Conservation (phyloP, 352 stramenopile species). For the Pythium guiyangense region DNA sequence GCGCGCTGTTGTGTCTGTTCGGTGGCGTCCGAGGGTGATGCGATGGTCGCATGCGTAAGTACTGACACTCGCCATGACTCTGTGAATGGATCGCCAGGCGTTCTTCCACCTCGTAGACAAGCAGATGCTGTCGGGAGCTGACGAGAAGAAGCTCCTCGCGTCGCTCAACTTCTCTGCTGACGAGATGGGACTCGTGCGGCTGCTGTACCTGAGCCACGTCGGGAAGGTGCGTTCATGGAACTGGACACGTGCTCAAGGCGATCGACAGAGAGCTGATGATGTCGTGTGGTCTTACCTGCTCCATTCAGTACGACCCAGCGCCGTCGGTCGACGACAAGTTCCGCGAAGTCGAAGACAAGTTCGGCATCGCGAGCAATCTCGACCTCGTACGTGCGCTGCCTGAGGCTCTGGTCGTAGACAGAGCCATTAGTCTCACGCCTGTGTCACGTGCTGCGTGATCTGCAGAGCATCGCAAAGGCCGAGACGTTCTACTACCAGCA, state of each 20-base stretch:
- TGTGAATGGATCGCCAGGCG: slow-evolving; percentile 19
- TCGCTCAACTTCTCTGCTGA: slow-evolving; percentile 63
- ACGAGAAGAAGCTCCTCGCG: slow-evolving; percentile 66
- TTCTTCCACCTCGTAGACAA: slow-evolving; percentile 87
- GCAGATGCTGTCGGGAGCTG: slow-evolving; percentile 67
- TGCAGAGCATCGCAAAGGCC: slow-evolving; percentile 67
- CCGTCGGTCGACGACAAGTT: slow-evolving; percentile 62
- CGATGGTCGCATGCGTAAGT: background rate
- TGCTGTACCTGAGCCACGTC: slow-evolving; percentile 65
- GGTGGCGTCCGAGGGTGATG: background rate
- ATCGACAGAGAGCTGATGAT: background rate
- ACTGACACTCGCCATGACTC: background rate
- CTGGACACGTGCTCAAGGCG: background rate
- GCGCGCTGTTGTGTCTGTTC: background rate
- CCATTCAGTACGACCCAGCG: slow-evolving; percentile 50
- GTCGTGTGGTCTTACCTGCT: background rate
- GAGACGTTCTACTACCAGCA: slow-evolving; percentile 86
- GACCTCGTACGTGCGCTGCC: slow-evolving; percentile 42
- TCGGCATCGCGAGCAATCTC: slow-evolving; percentile 52
- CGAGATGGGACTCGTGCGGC: slow-evolving; percentile 51
- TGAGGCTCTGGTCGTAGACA: too few species aligned
- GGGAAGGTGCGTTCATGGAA: slow-evolving; percentile 34
- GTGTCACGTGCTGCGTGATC: too few species aligned
- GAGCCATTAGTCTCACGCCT: background rate
- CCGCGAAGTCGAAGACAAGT: slow-evolving; percentile 42